Evolutionary conservation across 805 yeast genomes (phyloP).

Genomic region (Teunomyces tritomae): DNA sequence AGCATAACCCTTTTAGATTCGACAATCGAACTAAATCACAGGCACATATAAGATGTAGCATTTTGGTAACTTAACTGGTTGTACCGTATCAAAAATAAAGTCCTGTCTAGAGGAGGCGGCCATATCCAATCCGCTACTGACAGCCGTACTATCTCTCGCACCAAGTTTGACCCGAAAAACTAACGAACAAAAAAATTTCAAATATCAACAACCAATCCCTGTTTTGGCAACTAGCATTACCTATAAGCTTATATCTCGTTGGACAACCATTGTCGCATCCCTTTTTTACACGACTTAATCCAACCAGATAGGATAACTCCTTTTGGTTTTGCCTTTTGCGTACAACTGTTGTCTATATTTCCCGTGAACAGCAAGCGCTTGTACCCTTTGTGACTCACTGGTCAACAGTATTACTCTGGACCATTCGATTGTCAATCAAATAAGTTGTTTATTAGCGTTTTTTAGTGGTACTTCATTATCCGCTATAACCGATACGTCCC

Average conservation of each 20-base stretch:
- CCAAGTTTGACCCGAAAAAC: slow-evolving; percentile 1
- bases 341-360: background rate
- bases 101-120: background rate
- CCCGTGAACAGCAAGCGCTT: background rate
- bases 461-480: background rate
- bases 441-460: background rate
- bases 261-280: background rate
- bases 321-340: background rate
- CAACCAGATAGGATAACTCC: background rate
- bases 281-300: background rate
- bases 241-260: background rate
- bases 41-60: background rate
- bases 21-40: background rate
- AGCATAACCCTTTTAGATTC: background rate
- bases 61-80: background rate
- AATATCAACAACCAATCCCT: slow-evolving; percentile 3
- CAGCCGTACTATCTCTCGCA: slow-evolving; percentile 1
- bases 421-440: background rate
- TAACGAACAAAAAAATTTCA: slow-evolving; percentile 3
- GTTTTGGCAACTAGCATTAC: background rate
- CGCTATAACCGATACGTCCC: background rate
- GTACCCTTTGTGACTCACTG: background rate
- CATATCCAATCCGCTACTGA: background rate
- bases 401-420: too few species aligned
- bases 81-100: background rate